These are phyloP conservation scores for Brettanomyces nanus DNA, from an alignment of 805 yeast genomes.

Conservation along the genomic window DNA sequence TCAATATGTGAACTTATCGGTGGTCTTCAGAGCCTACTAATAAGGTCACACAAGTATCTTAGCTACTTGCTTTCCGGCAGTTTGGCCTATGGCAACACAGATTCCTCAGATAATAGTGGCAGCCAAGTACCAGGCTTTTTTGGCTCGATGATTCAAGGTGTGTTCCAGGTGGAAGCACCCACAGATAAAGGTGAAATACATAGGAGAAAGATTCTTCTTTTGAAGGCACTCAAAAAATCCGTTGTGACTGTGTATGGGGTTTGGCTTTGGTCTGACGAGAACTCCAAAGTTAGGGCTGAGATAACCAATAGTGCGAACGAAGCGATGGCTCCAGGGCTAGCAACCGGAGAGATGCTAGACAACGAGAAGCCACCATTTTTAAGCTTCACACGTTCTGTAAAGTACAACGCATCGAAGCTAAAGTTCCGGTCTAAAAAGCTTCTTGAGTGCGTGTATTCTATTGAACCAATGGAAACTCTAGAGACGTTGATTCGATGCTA, in stretches of 20 bases:
- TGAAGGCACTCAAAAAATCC: slow-evolving; percentile 58
- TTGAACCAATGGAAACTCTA: slow-evolving; percentile 68
- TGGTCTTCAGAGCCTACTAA: slow-evolving; percentile 62
- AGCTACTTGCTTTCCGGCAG: slow-evolving; percentile 14
- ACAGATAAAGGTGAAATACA: slow-evolving; percentile 40
- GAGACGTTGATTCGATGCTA: slow-evolving; percentile 47
- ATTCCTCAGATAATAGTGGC: slow-evolving; percentile 5
- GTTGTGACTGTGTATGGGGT: slow-evolving; percentile 46
- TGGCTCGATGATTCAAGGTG: slow-evolving; percentile 69
- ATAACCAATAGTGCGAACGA: not conserved
- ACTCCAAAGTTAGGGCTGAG: slow-evolving; percentile 17
- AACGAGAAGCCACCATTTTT: slow-evolving; percentile 17
- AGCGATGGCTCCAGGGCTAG: not conserved
- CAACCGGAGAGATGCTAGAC: slow-evolving; percentile 2
- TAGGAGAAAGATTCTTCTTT: slow-evolving; percentile 45
- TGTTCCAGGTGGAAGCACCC: slow-evolving; percentile 65
- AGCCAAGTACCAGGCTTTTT: slow-evolving; percentile 44
- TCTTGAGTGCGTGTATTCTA: slow-evolving; percentile 51
- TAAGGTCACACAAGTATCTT: slow-evolving; percentile 48
- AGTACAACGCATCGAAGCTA: slow-evolving; percentile 47
- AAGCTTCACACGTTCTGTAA: slow-evolving; percentile 26
- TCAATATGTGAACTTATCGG: slow-evolving; percentile 37
- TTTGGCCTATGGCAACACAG: slow-evolving; percentile 9
- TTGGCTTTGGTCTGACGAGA: slow-evolving; percentile 63
- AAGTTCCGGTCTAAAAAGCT: slow-evolving; percentile 63